phyloP scores from a whole-genome alignment of 2,329 filamentous ascomycete species.

The Ilyonectria robusta region DNA sequence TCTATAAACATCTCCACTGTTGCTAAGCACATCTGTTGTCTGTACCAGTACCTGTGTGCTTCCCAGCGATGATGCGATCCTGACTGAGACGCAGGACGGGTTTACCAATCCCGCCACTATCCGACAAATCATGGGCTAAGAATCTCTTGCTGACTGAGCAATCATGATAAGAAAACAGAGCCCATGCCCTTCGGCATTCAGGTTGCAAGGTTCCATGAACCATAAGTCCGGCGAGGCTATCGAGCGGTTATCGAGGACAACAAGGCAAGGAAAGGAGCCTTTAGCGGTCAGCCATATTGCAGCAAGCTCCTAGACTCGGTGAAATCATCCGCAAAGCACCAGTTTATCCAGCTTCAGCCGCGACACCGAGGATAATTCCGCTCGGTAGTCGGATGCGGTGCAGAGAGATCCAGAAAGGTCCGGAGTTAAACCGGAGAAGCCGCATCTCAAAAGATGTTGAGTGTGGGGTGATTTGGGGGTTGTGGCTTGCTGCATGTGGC shows the following conservation, averaged over 20 bases:
- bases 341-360: slow-evolving; percentile 35
- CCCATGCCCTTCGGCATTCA: slow-evolving; percentile 4
- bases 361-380: slow-evolving; percentile 24
- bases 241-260: not conserved
- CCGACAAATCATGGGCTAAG: slow-evolving; percentile 16
- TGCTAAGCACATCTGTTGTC: slow-evolving; percentile 20
- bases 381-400: slow-evolving; percentile 21
- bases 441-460: slow-evolving; percentile 2
- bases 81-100: slow-evolving; percentile 22
- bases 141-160: slow-evolving; percentile 12
- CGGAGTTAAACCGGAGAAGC: slow-evolving; percentile 35
- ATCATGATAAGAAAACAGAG: slow-evolving; percentile 22
- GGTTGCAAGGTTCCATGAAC: not conserved
- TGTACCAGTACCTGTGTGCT: slow-evolving; percentile 8
- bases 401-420: slow-evolving; percentile 6
- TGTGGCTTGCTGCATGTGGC: slow-evolving; percentile 31
- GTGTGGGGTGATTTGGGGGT: slow-evolving; percentile 8
- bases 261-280: not conserved
- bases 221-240: not conserved
- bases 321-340: slow-evolving; percentile 31
- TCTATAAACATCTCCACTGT: slow-evolving; percentile 30
- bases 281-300: slow-evolving; percentile 4
- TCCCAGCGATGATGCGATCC: slow-evolving; percentile 6
- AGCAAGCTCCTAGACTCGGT: slow-evolving; percentile 13
- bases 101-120: slow-evolving; percentile 27